Evolutionary conservation across 768 basidiomycete species (phyloP).

Genomic region (Tylopilus intermedius): DNA sequence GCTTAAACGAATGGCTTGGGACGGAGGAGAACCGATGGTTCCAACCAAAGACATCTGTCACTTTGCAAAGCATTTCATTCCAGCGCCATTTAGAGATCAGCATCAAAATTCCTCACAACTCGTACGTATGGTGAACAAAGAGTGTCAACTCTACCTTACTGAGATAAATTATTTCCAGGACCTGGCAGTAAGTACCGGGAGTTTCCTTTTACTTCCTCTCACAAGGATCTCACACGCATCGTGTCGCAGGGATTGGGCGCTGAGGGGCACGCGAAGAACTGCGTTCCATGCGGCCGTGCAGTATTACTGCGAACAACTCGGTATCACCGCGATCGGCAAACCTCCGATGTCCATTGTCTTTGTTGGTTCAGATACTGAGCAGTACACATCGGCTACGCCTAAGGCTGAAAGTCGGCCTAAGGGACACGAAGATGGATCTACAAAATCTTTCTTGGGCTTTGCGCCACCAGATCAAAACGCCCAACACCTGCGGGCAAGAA

Average conservation of each 20-base stretch:
- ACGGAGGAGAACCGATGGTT: constrained; percentile 81
- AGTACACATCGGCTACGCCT: constrained; percentile 1
- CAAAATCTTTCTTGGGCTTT: constrained; percentile 26
- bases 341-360: constrained; percentile 59
- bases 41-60: constrained; percentile 60
- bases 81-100: constrained; percentile 67
- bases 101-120: constrained; percentile 55
- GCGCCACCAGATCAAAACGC: constrained; percentile 22
- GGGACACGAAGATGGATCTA: constrained; percentile 8
- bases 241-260: constrained; percentile 50
- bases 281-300: constrained; percentile 78
- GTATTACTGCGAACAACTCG: constrained; percentile 65
- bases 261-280: constrained; percentile 57
- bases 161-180: constrained; percentile 18
- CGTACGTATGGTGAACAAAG: constrained; percentile 28
- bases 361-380: constrained; percentile 24
- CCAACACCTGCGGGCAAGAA: constrained; percentile 20
- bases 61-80: constrained; percentile 57
- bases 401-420: neutral
- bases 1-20: constrained; percentile 68
- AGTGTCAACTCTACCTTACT: neutral
- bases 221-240: constrained; percentile 4
- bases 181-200: constrained; percentile 31
- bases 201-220: neutral
- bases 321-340: constrained; percentile 51